Percentiles rank a stretch among this genome's conserved stretches.
Conservation (phyloP, 345 rosid genomes). For the Arabis alpina region DNA sequence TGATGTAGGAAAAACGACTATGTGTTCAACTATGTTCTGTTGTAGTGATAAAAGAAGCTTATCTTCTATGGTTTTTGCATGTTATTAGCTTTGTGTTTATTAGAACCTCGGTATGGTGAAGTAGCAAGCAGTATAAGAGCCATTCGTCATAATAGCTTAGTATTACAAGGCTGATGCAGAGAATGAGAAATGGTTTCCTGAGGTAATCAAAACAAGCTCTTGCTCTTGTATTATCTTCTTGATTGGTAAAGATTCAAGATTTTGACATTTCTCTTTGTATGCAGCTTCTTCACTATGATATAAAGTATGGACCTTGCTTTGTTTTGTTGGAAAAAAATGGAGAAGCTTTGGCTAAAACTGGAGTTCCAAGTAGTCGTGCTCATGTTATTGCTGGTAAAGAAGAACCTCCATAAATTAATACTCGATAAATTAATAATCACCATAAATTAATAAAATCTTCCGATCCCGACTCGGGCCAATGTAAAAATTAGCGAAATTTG, state of each 20-base stretch:
- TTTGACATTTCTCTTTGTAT: too few species aligned
- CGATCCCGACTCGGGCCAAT: too few species aligned
- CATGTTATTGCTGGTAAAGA: constrained; percentile 91
- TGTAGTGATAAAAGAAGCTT: not conserved
- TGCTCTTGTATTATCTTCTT: too few species aligned
- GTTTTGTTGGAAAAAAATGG: constrained; percentile 86
- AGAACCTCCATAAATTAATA: too few species aligned
- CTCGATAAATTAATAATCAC: too few species aligned
- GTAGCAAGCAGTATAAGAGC: constrained; percentile 44
- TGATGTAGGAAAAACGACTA: constrained; percentile 28
- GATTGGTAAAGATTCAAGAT: too few species aligned
- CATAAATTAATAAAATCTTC: too few species aligned
- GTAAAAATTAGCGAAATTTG: too few species aligned
- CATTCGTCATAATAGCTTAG: too few species aligned
- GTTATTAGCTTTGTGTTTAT: constrained; percentile 4
- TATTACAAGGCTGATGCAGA: constrained; percentile 91
- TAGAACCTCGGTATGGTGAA: constrained; percentile 27
- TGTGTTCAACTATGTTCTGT: not conserved
- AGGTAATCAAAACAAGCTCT: constrained; percentile 52
- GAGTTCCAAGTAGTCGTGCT: constrained; percentile 79
- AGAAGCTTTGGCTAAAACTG: constrained; percentile 79
- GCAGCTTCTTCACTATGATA: constrained; percentile 92
- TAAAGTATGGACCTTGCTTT: constrained; percentile 90
- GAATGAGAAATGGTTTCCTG: constrained; percentile 93
- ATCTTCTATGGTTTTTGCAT: not conserved